These are phyloP conservation scores for Terana coerulea DNA, from an alignment of 768 basidiomycete genomes.

Conservation along the genomic window DNA sequence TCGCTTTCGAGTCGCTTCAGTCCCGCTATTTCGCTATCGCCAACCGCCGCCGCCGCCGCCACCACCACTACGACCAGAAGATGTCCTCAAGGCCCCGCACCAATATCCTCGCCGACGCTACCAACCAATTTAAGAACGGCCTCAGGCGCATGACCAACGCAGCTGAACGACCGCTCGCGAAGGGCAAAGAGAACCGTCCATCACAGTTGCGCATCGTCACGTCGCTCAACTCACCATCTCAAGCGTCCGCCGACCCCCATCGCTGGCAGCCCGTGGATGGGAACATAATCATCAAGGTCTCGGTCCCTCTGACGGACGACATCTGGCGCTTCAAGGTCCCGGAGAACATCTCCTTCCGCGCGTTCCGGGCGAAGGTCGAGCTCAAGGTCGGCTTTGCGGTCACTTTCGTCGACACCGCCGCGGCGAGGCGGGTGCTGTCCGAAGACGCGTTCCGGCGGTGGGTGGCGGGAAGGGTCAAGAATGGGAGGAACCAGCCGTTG, in stretches of 20 bases:
- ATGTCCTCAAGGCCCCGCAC: conserved; percentile 8
- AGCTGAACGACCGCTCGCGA: conserved; percentile 11
- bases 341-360: conserved; percentile 25
- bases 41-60: neutral
- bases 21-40: neutral
- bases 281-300: conserved; percentile 36
- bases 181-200: conserved; percentile 13
- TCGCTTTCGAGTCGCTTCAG: neutral
- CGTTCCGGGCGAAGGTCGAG: conserved; percentile 29
- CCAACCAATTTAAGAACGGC: conserved; percentile 12
- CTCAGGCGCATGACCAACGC: conserved; percentile 14
- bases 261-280: conserved; percentile 32
- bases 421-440: conserved; percentile 24
- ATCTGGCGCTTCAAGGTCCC: conserved; percentile 37
- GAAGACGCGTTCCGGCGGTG: conserved; percentile 32
- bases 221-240: neutral
- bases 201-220: neutral
- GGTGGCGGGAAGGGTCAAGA: conserved; percentile 30
- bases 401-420: conserved; percentile 25
- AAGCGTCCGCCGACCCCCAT: neutral
- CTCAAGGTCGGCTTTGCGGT: conserved; percentile 35
- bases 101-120: conserved; percentile 15
- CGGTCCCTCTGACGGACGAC: conserved; percentile 36
- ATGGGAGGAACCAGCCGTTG: conserved; percentile 33
- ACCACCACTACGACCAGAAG: conserved; percentile 1